Evolutionary conservation across 2,329 filamentous ascomycete genomes (phyloP).

Genomic region (Nannizziopsis arthrosporioides): DNA sequence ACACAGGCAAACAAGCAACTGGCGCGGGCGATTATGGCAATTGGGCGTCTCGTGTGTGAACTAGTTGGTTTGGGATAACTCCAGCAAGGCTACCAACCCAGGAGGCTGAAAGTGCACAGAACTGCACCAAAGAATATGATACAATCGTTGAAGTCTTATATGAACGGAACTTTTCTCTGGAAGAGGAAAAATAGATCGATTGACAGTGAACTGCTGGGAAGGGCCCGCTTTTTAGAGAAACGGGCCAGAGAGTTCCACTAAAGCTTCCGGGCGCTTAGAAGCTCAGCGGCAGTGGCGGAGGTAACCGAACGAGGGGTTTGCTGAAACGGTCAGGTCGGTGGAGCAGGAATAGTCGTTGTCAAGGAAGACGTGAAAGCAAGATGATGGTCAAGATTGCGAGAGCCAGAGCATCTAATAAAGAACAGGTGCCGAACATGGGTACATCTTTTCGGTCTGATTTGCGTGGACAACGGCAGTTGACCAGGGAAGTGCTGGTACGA

Average conservation of each 20-base stretch:
- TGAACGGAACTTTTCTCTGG: background rate
- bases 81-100: background rate
- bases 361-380: background rate
- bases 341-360: background rate
- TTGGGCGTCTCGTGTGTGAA: background rate
- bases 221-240: constrained; percentile 1
- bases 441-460: constrained; percentile 2
- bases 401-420: background rate
- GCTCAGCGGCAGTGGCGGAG: background rate
- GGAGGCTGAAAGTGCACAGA: no score
- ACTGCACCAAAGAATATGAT: no score
- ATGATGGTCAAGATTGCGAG: background rate
- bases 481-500: constrained; percentile 9
- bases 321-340: background rate
- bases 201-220: background rate
- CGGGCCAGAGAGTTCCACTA: background rate
- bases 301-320: background rate
- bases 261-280: background rate
- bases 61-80: background rate
- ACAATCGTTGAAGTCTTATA: no score
- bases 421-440: background rate
- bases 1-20: background rate
- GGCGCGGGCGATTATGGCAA: background rate
- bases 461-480: constrained; percentile 4
- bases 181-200: background rate